phyloP scores from a whole-genome alignment of 306 rosid genomes.

The Fragaria iinumae region DNA sequence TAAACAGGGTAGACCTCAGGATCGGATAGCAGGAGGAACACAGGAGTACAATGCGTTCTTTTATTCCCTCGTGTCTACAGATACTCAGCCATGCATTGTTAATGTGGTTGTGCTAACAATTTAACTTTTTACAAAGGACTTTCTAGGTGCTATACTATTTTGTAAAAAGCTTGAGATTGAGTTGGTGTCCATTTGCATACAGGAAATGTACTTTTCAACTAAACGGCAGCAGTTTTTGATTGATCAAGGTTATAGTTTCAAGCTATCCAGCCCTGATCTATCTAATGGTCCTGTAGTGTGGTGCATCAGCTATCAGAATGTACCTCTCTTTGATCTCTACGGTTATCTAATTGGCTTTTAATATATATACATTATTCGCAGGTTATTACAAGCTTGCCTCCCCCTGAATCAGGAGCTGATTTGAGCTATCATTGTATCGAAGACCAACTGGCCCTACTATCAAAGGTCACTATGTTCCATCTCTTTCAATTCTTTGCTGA shows the following conservation, averaged over 20 bases:
- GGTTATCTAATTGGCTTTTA: slow-evolving; percentile 6
- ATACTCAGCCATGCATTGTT: slow-evolving; percentile 65
- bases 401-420: slow-evolving; percentile 64
- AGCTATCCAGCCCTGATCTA: slow-evolving; percentile 41
- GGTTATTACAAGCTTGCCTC: slow-evolving; percentile 98
- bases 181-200: slow-evolving; percentile 26
- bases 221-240: slow-evolving; percentile 95
- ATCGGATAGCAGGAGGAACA: slow-evolving; percentile 97
- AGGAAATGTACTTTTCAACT: slow-evolving; percentile 98
- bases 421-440: slow-evolving; percentile 70
- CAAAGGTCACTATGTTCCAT: slow-evolving; percentile 44
- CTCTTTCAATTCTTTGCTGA: slow-evolving; percentile 13
- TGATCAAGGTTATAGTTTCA: slow-evolving; percentile 98
- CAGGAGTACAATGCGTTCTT: slow-evolving; percentile 96
- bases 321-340: slow-evolving; percentile 18
- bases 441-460: slow-evolving; percentile 85
- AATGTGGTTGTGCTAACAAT: neutral
- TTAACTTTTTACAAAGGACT: neutral
- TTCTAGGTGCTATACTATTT: neutral
- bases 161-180: neutral
- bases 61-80: slow-evolving; percentile 94
- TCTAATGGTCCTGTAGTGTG: neutral
- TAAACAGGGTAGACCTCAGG: slow-evolving; percentile 85
- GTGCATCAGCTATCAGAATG: neutral
- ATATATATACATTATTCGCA: slow-evolving; percentile 31